Percentiles rank a stretch among this genome's conserved stretches.
Conservation (phyloP, 1,284 basidiomycete species). For the Tausonia pullulans region DNA sequence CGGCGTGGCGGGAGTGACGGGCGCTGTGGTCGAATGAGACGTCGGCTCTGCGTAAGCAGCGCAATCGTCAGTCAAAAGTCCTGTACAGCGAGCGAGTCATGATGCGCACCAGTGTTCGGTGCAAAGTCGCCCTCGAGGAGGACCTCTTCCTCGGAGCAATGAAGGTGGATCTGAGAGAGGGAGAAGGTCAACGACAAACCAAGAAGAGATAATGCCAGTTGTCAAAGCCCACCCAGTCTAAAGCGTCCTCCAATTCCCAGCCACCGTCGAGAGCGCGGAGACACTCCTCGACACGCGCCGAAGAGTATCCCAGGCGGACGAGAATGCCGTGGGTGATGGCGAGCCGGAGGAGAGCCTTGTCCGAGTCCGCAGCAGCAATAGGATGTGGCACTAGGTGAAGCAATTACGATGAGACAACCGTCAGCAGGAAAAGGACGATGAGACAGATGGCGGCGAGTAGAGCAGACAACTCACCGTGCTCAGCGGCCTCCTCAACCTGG, state of each 20-base stretch:
- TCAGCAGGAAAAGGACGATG: not conserved
- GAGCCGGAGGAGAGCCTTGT: constrained; percentile 60
- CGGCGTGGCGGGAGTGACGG: constrained; percentile 3
- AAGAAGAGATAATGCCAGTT: not conserved
- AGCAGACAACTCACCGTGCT: constrained; percentile 20
- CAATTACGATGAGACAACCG: not conserved
- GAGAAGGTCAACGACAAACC: constrained; percentile 14
- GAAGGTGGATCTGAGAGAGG: constrained; percentile 49
- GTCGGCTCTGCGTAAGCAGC: not conserved
- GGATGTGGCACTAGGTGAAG: not conserved
- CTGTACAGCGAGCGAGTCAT: not conserved
- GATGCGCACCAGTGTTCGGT: constrained; percentile 11
- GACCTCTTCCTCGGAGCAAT: constrained; percentile 57
- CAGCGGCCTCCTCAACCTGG: constrained; percentile 32
- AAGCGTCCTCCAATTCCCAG: constrained; percentile 77
- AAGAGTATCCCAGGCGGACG: constrained; percentile 68
- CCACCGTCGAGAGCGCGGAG: constrained; percentile 47
- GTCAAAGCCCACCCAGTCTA: constrained; percentile 60
- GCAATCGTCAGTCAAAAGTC: not conserved
- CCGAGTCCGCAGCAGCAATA: constrained; percentile 35
- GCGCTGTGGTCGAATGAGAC: not conserved
- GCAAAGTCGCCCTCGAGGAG: constrained; percentile 25
- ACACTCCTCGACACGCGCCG: constrained; percentile 58
- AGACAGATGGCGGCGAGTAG: no score
- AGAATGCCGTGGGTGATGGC: constrained; percentile 73